Conservation (phyloP, 768 basidiomycete genomes). For the Xerocomellus intermedius region DNA sequence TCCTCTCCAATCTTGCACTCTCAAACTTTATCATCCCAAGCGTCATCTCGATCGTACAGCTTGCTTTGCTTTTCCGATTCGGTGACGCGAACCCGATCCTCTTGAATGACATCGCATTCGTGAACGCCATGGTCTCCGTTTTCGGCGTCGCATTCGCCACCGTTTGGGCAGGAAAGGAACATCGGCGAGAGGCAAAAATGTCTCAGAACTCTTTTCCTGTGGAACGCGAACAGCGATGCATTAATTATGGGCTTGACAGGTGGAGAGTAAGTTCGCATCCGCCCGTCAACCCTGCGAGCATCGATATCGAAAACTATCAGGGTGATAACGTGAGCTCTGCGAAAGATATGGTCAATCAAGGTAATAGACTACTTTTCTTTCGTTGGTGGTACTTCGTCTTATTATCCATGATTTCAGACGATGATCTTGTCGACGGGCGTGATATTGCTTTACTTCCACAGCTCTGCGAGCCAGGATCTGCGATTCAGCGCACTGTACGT, state of each 20-base stretch:
- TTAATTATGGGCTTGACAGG: background rate
- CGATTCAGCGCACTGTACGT: too few species aligned
- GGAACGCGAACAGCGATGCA: background rate
- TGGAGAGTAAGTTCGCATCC: background rate
- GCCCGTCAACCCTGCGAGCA: background rate
- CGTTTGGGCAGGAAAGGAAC: constrained; percentile 11
- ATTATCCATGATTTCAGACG: too few species aligned
- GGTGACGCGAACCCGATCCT: background rate
- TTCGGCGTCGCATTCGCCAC: constrained; percentile 15
- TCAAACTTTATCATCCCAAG: constrained; percentile 30
- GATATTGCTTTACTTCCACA: too few species aligned
- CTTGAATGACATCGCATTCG: background rate
- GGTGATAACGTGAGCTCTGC: background rate
- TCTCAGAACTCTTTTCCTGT: too few species aligned
- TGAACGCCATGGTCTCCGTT: constrained; percentile 5
- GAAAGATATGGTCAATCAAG: background rate
- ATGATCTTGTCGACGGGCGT: too few species aligned
- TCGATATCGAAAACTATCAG: too few species aligned
- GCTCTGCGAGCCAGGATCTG: background rate
- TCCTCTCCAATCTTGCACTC: constrained; percentile 24
- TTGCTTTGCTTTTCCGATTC: constrained; percentile 20
- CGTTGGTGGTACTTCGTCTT: too few species aligned
- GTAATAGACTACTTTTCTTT: background rate
- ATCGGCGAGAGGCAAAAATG: background rate
- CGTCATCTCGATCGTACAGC: constrained; percentile 26